Evolutionary conservation across 805 yeast species (phyloP).

Genomic region (Maudiozyma pseudohumilis): DNA sequence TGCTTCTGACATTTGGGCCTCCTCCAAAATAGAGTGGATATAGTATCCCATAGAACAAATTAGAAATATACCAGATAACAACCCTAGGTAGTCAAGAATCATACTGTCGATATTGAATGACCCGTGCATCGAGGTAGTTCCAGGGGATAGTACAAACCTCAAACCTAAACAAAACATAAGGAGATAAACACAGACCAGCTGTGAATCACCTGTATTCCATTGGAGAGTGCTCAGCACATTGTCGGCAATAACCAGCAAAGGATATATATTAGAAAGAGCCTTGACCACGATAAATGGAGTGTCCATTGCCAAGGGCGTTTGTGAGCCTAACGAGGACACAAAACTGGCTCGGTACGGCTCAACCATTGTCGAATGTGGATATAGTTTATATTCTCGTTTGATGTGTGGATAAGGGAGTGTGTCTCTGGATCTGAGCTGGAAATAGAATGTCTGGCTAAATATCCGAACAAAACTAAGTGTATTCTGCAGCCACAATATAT

Average conservation of each 20-base stretch:
- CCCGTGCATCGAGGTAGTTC: not conserved
- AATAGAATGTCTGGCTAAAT: too few species aligned
- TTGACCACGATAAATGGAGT: constrained; percentile 17
- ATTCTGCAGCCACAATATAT: too few species aligned
- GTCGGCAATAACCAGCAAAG: constrained; percentile 21
- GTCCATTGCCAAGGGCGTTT: constrained; percentile 13
- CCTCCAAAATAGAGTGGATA: constrained; percentile 13
- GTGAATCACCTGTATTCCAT: constrained; percentile 23
- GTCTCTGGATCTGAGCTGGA: too few species aligned
- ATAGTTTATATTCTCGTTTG: not conserved
- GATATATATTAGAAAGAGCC: constrained; percentile 20
- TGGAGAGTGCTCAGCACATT: constrained; percentile 17
- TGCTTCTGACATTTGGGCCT: constrained; percentile 17
- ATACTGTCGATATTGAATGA: not conserved
- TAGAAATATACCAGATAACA: constrained; percentile 10
- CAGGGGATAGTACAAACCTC: constrained; percentile 6
- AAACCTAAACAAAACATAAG: constrained; percentile 11
- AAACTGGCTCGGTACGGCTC: constrained; percentile 10
- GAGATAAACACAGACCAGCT: constrained; percentile 21
- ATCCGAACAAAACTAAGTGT: too few species aligned
- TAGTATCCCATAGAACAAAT: constrained; percentile 14
- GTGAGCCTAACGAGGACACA: constrained; percentile 15
- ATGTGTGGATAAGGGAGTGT: too few species aligned
- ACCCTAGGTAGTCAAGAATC: constrained; percentile 15
- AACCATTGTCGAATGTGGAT: not conserved